These are phyloP conservation scores for Diaporthe aspalathi DNA, from an alignment of 2,329 filamentous ascomycete genomes.

Conservation along the genomic window DNA sequence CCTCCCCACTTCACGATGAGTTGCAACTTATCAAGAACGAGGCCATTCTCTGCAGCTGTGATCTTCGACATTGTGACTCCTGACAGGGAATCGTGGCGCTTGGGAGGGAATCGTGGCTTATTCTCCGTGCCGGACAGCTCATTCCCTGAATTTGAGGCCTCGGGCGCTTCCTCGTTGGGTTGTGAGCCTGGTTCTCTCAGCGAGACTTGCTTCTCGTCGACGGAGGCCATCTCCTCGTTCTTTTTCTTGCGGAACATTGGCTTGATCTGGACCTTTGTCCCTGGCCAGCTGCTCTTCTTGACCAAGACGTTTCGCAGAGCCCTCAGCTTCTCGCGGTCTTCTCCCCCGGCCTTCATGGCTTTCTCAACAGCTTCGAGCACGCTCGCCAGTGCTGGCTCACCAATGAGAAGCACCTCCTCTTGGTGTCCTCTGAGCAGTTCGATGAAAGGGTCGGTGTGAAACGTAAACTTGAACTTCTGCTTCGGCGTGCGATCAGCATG, in stretches of 20 bases:
- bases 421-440: constrained; percentile 94
- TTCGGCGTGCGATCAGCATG: constrained; percentile 98
- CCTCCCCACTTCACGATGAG: constrained; percentile 99
- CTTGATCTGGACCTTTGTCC: constrained; percentile 99
- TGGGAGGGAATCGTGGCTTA: constrained; percentile 59
- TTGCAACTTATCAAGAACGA: constrained; percentile 95
- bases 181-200: constrained; percentile 46
- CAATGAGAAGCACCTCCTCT: constrained; percentile 94
- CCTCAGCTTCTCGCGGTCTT: constrained; percentile 88
- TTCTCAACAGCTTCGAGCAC: constrained; percentile 88
- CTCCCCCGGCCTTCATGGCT: constrained; percentile 81
- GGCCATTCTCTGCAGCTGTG: constrained; percentile 90
- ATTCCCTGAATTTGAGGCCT: constrained; percentile 25
- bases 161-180: constrained; percentile 40
- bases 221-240: constrained; percentile 64
- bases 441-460: constrained; percentile 96
- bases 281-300: constrained; percentile 93
- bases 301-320: constrained; percentile 86
- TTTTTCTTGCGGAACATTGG: constrained; percentile 97
- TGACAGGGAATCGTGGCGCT: constrained; percentile 85
- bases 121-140: constrained; percentile 38
- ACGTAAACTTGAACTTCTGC: constrained; percentile 99
- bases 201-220: constrained; percentile 51
- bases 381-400: constrained; percentile 87
- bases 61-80: constrained; percentile 94